Conservation (phyloP, 345 rosid species). For the Arabis alpina region DNA sequence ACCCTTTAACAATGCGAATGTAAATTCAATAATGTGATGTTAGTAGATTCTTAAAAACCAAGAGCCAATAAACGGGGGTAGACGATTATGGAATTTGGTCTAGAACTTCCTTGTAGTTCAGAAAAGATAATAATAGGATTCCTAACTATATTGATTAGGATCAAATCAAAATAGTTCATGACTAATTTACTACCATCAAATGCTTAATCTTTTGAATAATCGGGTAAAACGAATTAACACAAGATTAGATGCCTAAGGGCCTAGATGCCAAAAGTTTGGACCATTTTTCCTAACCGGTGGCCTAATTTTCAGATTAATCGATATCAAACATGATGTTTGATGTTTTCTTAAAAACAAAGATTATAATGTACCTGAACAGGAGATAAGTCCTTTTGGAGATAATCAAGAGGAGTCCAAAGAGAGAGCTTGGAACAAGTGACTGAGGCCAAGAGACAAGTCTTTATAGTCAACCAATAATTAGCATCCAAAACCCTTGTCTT, state of each 20-base stretch:
- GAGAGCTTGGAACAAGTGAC: constrained; percentile 66
- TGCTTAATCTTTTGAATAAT: neutral
- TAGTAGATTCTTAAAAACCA: too few species aligned
- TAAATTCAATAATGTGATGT: too few species aligned
- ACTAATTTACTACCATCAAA: neutral
- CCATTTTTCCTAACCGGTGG: too few species aligned
- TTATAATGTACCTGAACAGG: constrained; percentile 68
- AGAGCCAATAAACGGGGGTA: too few species aligned
- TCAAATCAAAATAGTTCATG: too few species aligned
- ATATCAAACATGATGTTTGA: neutral
- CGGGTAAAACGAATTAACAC: neutral
- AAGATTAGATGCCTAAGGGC: neutral
- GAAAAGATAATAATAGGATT: too few species aligned
- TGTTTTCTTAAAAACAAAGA: neutral
- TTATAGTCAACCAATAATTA: constrained; percentile 69
- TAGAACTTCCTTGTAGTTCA: too few species aligned
- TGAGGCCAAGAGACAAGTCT: constrained; percentile 74
- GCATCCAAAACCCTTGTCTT: constrained; percentile 59
- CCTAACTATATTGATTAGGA: too few species aligned
- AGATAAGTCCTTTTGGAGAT: constrained; percentile 61
- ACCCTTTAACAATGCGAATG: too few species aligned
- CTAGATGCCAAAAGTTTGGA: neutral
- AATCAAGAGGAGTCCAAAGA: constrained; percentile 88
- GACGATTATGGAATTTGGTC: too few species aligned
- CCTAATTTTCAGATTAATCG: neutral